Evolutionary conservation across 371 early-diverging fungal genomes (phyloP), one percentile per base, ranked within the genome.

Genomic region (Mortierella sp.): DNA sequence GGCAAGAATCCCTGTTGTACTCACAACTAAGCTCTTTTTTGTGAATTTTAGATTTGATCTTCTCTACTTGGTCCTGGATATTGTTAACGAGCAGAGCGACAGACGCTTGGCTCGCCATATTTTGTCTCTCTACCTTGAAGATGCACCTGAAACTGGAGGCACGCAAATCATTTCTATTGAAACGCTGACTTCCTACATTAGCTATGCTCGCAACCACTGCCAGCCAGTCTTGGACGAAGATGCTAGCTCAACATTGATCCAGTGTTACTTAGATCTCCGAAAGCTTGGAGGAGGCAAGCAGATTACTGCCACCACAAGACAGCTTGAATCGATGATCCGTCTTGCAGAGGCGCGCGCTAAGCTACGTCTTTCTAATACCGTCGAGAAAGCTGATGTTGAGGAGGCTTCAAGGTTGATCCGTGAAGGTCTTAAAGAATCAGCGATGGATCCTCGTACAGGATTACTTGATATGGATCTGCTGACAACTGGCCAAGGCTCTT

Each of bases 301-400:
- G 31, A 91, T 99, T 35, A 95, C 97, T 19, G 99, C 99, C 1
- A 99, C 99, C 0, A 99, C 99, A 3, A 91, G 99, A 65, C 99
- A 99, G 86, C 88, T 99, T 37, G 99, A 99, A 89, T 96, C 96
- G 28, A 94, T 99, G 93, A 98, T 99, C 75, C 94, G 99, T 57
- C 90, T 99, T 83, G 87, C 98, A 23, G 99, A 99, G 83, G 99
- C 99, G 3, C 98, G 98, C 76, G 99, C 99, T 64, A 90, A 91
- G 73, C 95, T 99, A 97, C 89, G 96, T 37, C 81, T 97, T 29
- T 91, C 93, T 9, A 31, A 72, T 3, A 74, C 80, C 0, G 97
- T 98, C 0, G 94, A 95, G 26, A 81, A 85, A 10, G 60, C 65
- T 23, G 99, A 98, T 84, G 98, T 97, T 0, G 74, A 85, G 17